Evolutionary conservation across 176 grass and related monocot species (phyloP).

Genomic region (Oryza meyeriana): DNA sequence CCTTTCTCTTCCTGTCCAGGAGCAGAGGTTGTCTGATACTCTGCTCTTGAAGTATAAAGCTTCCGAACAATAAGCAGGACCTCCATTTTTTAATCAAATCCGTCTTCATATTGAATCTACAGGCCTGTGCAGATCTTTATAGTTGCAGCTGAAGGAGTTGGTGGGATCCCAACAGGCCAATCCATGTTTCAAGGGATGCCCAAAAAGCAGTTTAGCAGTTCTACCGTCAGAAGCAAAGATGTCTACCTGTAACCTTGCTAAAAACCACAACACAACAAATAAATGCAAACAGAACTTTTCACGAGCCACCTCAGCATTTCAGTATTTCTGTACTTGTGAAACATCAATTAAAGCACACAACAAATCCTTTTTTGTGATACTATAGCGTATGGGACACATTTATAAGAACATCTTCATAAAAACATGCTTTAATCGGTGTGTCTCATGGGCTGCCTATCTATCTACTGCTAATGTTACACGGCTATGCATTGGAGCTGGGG

Average conservation of each 20-base stretch:
- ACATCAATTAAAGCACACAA: not conserved
- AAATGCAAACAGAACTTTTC: slow-evolving; percentile 16
- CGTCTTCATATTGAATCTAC: not conserved
- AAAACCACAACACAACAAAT: slow-evolving; percentile 19
- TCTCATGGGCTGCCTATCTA: not conserved
- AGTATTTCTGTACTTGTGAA: not conserved
- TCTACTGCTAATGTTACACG: not conserved
- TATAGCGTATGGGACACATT: not conserved
- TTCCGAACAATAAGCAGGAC: not conserved
- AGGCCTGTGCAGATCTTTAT: not conserved
- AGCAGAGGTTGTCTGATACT: not conserved
- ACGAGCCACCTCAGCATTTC: not conserved
- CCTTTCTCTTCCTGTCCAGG: not conserved
- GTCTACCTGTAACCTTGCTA: slow-evolving; percentile 26
- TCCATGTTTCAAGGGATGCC: not conserved
- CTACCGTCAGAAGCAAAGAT: slow-evolving; percentile 29
- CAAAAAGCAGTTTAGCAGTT: slow-evolving; percentile 5
- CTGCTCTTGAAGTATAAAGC: slow-evolving; percentile 6
- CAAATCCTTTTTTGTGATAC: not conserved
- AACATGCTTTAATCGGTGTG: not conserved
- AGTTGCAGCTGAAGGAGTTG: not conserved
- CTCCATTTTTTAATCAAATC: not conserved
- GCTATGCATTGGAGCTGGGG: not conserved
- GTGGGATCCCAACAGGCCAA: not conserved
- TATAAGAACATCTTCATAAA: not conserved